phyloP scores from a whole-genome alignment of 805 yeast genomes.

The Cyberlindnera euphorbiiphila region DNA sequence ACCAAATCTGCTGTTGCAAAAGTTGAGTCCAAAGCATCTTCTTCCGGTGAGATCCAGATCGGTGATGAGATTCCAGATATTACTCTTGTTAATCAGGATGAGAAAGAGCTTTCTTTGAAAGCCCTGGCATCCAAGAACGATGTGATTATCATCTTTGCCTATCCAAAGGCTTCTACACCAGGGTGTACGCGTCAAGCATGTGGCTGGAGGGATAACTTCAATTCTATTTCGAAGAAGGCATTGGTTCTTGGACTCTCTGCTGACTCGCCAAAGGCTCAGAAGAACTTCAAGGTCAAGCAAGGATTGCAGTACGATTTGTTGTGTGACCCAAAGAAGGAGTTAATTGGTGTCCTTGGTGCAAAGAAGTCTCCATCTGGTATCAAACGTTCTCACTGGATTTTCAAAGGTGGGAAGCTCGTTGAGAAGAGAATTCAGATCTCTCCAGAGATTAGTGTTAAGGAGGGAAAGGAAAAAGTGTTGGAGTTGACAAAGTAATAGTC shows the following conservation, averaged over 20 bases:
- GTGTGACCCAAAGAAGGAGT: slow-evolving; percentile 66
- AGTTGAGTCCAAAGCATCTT: not conserved
- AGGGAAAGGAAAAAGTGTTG: slow-evolving; percentile 56
- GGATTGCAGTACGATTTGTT: slow-evolving; percentile 68
- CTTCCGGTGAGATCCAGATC: slow-evolving; percentile 32
- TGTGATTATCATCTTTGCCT: slow-evolving; percentile 61
- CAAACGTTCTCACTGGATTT: slow-evolving; percentile 89
- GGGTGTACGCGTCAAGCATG: slow-evolving; percentile 96
- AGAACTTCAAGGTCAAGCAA: slow-evolving; percentile 69
- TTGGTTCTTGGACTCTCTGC: slow-evolving; percentile 78
- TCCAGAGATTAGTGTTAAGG: slow-evolving; percentile 54
- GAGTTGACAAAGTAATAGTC: slow-evolving; percentile 33
- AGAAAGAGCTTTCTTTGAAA: slow-evolving; percentile 49
- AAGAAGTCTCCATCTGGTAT: slow-evolving; percentile 74
- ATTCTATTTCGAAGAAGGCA: slow-evolving; percentile 49
- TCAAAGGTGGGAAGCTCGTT: slow-evolving; percentile 67
- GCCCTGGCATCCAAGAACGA: slow-evolving; percentile 37
- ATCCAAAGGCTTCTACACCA: slow-evolving; percentile 91
- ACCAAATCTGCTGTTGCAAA: not conserved
- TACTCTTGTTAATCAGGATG: slow-evolving; percentile 64
- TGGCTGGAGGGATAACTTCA: slow-evolving; percentile 72
- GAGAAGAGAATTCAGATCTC: slow-evolving; percentile 37
- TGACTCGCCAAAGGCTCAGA: slow-evolving; percentile 77
- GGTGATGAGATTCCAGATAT: slow-evolving; percentile 70
- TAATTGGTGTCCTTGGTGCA: slow-evolving; percentile 78